Conservation (phyloP, 805 yeast genomes). For the Saccharomycopsis guyanensis region DNA sequence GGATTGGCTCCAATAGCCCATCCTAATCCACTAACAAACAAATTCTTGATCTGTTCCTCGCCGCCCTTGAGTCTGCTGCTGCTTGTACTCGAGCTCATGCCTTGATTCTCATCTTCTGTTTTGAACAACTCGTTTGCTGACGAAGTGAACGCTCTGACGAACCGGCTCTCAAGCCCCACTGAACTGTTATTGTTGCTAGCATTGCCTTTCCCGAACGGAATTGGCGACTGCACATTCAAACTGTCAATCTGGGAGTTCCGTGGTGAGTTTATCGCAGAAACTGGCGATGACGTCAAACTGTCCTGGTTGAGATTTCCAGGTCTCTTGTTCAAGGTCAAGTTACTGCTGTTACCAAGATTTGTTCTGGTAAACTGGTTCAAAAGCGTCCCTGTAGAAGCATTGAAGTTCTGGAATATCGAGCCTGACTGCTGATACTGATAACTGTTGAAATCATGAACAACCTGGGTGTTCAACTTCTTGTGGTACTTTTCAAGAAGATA, state of each 20-base stretch:
- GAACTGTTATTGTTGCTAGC: neutral
- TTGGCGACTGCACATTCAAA: slow-evolving; percentile 5
- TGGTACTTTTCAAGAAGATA: slow-evolving; percentile 19
- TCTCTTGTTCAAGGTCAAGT: slow-evolving; percentile 3
- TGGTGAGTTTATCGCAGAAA: slow-evolving; percentile 15
- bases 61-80: slow-evolving; percentile 14
- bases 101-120: slow-evolving; percentile 5
- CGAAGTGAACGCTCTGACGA: slow-evolving; percentile 19
- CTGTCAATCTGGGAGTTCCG: slow-evolving; percentile 15
- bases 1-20: slow-evolving; percentile 55
- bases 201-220: slow-evolving; percentile 7
- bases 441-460: slow-evolving; percentile 16
- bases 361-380: slow-evolving; percentile 18
- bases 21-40: slow-evolving; percentile 46
- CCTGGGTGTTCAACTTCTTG: slow-evolving; percentile 14
- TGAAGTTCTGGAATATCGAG: slow-evolving; percentile 18
- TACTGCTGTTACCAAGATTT: slow-evolving; percentile 4
- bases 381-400: slow-evolving; percentile 20
- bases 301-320: slow-evolving; percentile 3
- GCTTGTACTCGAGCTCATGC: slow-evolving; percentile 5
- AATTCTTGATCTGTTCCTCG: slow-evolving; percentile 39
- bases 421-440: slow-evolving; percentile 14
- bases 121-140: slow-evolving; percentile 20
- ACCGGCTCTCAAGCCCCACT: slow-evolving; percentile 4
- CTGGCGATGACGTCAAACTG: slow-evolving; percentile 15